A percentile compares a stretch with the other conserved stretches of the same genome.
Evolutionary conservation across 2,329 filamentous ascomycete species (phyloP).

Genomic region (Fusarium sp.): DNA sequence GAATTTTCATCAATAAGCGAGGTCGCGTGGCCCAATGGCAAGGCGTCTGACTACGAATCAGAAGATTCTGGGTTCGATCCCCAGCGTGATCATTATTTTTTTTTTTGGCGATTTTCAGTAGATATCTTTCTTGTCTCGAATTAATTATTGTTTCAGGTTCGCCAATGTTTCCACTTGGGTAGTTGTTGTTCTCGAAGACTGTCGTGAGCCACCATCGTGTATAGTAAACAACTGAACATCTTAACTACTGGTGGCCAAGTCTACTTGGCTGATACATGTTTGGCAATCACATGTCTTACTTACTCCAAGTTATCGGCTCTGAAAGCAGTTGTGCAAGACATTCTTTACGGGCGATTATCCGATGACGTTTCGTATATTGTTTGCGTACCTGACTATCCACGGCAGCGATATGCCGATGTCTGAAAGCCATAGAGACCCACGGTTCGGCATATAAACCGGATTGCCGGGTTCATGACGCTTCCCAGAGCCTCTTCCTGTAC

Average conservation of each 20-base stretch:
- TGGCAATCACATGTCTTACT: not conserved
- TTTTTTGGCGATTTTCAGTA: not conserved
- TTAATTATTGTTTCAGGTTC: not conserved
- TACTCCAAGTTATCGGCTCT: not conserved
- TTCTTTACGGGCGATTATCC: not conserved
- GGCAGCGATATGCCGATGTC: not conserved
- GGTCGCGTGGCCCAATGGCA: slow-evolving; percentile 42
- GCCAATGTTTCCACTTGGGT: not conserved
- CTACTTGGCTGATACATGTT: not conserved
- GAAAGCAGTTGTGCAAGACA: not conserved
- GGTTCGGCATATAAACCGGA: not conserved
- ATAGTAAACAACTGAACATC: not conserved
- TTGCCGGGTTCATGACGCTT: not conserved
- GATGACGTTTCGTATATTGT: not conserved
- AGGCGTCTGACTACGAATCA: slow-evolving; percentile 48
- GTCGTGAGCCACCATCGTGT: not conserved
- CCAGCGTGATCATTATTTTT: slow-evolving; percentile 37
- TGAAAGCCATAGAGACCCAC: not conserved
- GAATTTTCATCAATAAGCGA: not conserved
- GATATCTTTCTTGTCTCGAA: not conserved
- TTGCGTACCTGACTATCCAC: not conserved
- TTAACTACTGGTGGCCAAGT: not conserved
- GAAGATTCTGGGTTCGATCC: slow-evolving; percentile 47
- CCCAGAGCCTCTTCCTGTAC: not conserved
- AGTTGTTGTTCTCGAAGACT: not conserved